Evolutionary conservation across 1,284 basidiomycete genomes (phyloP).

Genomic region (Ceratobasidium theobromae): DNA sequence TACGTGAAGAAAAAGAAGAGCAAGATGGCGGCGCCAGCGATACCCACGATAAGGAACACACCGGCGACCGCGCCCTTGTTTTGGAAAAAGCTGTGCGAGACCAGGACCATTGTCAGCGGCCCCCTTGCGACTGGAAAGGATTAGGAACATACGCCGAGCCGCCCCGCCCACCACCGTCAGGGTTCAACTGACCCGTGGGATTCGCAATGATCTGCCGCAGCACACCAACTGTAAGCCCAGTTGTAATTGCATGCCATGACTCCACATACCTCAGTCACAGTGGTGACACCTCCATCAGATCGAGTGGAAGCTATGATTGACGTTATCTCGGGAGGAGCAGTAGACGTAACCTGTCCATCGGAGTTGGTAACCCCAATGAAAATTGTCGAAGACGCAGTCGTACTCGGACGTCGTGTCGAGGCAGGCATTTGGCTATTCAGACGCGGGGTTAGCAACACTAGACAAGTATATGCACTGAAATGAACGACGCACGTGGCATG

Average conservation of each 20-base stretch:
- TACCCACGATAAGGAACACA: slow-evolving; percentile 73
- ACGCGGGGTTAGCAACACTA: too few species aligned
- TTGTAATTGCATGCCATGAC: neutral
- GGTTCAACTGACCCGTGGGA: slow-evolving; percentile 28
- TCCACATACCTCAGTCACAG: slow-evolving; percentile 17
- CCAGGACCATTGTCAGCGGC: slow-evolving; percentile 1
- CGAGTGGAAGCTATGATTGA: slow-evolving; percentile 11
- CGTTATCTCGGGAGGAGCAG: slow-evolving; percentile 21
- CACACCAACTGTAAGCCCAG: too few species aligned
- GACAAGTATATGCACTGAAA: neutral
- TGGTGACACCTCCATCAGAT: slow-evolving; percentile 28
- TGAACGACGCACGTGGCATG: slow-evolving; percentile 1
- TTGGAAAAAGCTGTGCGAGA: slow-evolving; percentile 59
- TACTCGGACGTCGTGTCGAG: neutral
- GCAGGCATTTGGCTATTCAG: slow-evolving; percentile 12
- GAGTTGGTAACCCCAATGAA: slow-evolving; percentile 28
- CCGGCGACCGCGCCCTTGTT: slow-evolving; percentile 75
- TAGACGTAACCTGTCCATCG: slow-evolving; percentile 24
- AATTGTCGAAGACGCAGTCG: neutral
- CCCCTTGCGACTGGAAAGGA: neutral
- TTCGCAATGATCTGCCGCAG: slow-evolving; percentile 25
- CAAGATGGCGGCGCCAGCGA: slow-evolving; percentile 66
- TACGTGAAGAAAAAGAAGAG: slow-evolving; percentile 70
- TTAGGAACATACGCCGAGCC: slow-evolving; percentile 13
- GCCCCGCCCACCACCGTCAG: slow-evolving; percentile 18